Evolutionary conservation across 345 rosid genomes (phyloP).

Genomic region (Laguncularia racemosa): DNA sequence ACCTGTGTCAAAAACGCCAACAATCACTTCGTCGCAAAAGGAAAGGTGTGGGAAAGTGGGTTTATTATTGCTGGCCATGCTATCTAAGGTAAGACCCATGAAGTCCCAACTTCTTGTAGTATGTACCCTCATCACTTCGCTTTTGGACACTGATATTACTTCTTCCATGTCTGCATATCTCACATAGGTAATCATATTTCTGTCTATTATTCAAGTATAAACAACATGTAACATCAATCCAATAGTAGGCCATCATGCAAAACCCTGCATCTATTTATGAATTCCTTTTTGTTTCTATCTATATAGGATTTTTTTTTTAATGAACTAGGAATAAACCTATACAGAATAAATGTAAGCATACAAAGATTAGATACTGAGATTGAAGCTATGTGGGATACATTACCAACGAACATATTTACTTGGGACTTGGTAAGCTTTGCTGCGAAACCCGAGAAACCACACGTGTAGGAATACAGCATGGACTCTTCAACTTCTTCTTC

Average conservation of each 20-base stretch:
- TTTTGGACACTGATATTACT: conserved; percentile 44
- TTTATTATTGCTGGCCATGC: not conserved
- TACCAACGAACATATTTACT: conserved; percentile 45
- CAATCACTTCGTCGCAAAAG: conserved; percentile 35
- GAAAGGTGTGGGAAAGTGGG: conserved; percentile 27
- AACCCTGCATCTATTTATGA: too few relatives aligned
- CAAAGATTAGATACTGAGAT: too few relatives aligned
- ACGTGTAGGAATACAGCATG: conserved; percentile 52
- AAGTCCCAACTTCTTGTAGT: conserved; percentile 81
- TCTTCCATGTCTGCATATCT: conserved; percentile 32
- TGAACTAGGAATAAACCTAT: too few relatives aligned
- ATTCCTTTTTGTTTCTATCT: too few relatives aligned
- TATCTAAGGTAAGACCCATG: conserved; percentile 41
- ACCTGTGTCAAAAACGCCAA: conserved; percentile 54
- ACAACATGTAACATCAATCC: not conserved
- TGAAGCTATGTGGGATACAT: not conserved
- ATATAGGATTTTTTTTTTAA: too few relatives aligned
- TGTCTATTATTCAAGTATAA: not conserved
- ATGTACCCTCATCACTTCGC: conserved; percentile 41
- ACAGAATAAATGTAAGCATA: too few relatives aligned
- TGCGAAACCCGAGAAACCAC: conserved; percentile 59
- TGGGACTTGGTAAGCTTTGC: conserved; percentile 46
- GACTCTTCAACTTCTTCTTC: conserved; percentile 49
- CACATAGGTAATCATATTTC: not conserved
- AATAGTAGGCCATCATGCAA: too few relatives aligned